Evolutionary conservation across 1,284 basidiomycete species (phyloP), one percentile per base, ranked within the genome.

Genomic region (Blastosporella zonata): DNA sequence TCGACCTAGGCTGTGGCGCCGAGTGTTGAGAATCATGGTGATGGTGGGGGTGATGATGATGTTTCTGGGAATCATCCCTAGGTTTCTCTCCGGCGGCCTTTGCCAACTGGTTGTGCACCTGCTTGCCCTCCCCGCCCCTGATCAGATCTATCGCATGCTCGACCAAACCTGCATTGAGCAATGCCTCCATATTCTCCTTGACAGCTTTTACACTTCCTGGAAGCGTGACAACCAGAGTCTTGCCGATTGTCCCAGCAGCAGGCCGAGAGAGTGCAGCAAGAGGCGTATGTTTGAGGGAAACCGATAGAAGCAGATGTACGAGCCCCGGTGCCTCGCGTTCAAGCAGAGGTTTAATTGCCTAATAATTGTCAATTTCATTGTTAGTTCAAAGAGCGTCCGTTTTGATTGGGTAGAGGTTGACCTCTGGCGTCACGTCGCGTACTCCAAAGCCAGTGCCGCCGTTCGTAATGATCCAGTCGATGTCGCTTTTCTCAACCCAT

Each of bases 181-280:
- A 68, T 1, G 79, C 77, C 3, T 79, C 75, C 49, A 92, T 61
- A 58, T 85, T 90, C 62, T 94, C 91, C 52, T 74, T 81, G 21
- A 93, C 91, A 1, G 90, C 92, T 59, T 90, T 93, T 18, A 84
- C 77, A 56, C 87, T 90, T 0, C 92, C 92, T 0, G 93, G 93
- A 7, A 95, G 79, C 0, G 88, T 90, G 15, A 89, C 73, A 22
- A 95, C 70, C 13, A 95, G 72, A 0, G 84, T 84, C 28, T 78
- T 76, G 22, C 68, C 69, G 49, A 82, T 68, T 6, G 88, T 86
- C 0, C 92, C 92, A 2, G 87, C 90, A 12, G 93, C 72, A 1
- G 89, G 88, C 8, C 92, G 80, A 1, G 90, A 87, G 7, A 95
- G 75, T 0, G 89, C 87, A 2, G 89, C 92, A 25, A 93, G 69